Percentiles rank a stretch among this genome's conserved stretches.
phyloP scores from a whole-genome alignment of 106 monocot species.

The Acorus gramineus region DNA sequence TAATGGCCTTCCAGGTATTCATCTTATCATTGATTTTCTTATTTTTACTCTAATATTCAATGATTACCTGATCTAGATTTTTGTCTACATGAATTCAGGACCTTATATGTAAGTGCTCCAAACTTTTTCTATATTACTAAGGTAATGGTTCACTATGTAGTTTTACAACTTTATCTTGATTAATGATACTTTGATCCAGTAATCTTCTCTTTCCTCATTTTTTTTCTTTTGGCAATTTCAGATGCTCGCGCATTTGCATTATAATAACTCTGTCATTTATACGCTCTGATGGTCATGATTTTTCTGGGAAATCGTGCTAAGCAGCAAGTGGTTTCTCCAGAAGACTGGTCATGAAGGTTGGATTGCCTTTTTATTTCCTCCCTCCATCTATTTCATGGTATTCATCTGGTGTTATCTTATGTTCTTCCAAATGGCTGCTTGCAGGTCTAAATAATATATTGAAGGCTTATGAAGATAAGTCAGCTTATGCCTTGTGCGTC shows the following conservation, averaged over 20 bases:
- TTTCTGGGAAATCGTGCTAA: background rate
- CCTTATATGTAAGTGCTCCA: conserved; percentile 79
- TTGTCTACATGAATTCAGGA: conserved; percentile 38
- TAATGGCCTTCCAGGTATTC: conserved; percentile 80
- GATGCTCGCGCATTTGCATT: background rate
- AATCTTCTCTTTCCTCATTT: background rate
- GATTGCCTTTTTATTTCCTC: background rate
- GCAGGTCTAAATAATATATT: conserved; percentile 81
- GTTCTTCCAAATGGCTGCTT: background rate
- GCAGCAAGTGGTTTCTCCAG: conserved; percentile 96
- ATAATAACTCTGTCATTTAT: too few relatives aligned
- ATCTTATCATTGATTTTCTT: background rate
- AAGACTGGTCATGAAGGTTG: conserved; percentile 97
- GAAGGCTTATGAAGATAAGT: conserved; percentile 85
- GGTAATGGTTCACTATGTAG: background rate
- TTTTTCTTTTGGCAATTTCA: conserved; percentile 1
- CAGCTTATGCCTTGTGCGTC: conserved; percentile 94
- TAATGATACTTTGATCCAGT: background rate
- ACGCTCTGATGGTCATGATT: too few relatives aligned
- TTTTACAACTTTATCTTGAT: background rate
- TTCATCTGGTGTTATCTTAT: background rate
- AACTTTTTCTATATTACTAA: background rate
- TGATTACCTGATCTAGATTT: background rate
- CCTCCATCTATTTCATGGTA: background rate
- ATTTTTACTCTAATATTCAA: background rate